These are phyloP conservation scores for Sporothrix euskadiensis DNA, from an alignment of 2,329 filamentous ascomycete genomes.

Conservation along the genomic window DNA sequence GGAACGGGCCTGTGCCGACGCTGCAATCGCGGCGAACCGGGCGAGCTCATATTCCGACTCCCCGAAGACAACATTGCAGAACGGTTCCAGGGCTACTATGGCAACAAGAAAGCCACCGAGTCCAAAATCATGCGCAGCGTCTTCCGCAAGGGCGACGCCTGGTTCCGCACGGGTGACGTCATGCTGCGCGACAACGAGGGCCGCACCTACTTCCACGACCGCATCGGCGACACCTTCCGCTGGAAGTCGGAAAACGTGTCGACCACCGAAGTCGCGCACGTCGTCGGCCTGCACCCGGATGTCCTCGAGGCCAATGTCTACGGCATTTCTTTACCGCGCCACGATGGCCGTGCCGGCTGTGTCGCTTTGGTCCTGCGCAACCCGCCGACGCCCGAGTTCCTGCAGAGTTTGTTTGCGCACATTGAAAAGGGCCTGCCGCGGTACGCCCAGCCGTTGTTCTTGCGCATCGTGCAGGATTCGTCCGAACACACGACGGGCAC, in stretches of 20 bases:
- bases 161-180: slow-evolving; percentile 83
- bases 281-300: slow-evolving; percentile 64
- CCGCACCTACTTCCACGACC: slow-evolving; percentile 76
- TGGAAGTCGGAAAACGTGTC: slow-evolving; percentile 86
- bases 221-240: slow-evolving; percentile 74
- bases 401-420: slow-evolving; percentile 64
- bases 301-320: slow-evolving; percentile 84
- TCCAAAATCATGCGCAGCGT: slow-evolving; percentile 75
- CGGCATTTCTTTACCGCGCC: slow-evolving; percentile 73
- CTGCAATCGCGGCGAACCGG: slow-evolving; percentile 61
- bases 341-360: slow-evolving; percentile 83
- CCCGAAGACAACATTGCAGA: slow-evolving; percentile 61
- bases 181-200: slow-evolving; percentile 71
- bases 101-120: slow-evolving; percentile 68
- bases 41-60: slow-evolving; percentile 74
- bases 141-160: slow-evolving; percentile 73
- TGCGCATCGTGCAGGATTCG: slow-evolving; percentile 63
- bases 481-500: slow-evolving; percentile 72
- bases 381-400: slow-evolving; percentile 43
- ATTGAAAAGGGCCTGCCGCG: slow-evolving; percentile 61
- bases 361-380: slow-evolving; percentile 50
- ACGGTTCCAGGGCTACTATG: slow-evolving; percentile 80
- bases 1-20: slow-evolving; percentile 67
- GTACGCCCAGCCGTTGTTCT: slow-evolving; percentile 76
- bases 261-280: slow-evolving; percentile 77